phyloP scores from a whole-genome alignment of 768 basidiomycete species.

The Fistulinella prunicolor region DNA sequence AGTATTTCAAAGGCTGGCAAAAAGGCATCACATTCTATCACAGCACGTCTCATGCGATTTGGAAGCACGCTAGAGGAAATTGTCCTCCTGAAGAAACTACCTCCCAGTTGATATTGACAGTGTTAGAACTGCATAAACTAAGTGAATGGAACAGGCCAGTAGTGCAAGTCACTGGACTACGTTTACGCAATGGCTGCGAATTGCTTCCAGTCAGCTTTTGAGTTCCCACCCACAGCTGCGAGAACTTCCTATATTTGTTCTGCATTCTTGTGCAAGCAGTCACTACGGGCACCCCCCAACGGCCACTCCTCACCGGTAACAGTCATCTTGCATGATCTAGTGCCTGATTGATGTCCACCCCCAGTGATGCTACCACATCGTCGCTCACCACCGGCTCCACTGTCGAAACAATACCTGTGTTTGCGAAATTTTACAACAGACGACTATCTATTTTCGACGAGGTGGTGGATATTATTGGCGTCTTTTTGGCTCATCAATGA shows the following conservation, averaged over 20 bases:
- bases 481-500: neutral
- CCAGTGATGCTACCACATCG: too few species aligned
- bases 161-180: constrained; percentile 1
- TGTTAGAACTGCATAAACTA: constrained; percentile 1
- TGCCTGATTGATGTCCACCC: too few species aligned
- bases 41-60: neutral
- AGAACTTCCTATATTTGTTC: neutral
- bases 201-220: constrained; percentile 1
- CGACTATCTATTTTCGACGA: neutral
- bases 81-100: neutral
- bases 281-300: constrained; percentile 4
- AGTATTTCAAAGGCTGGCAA: too few species aligned
- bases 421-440: neutral
- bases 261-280: neutral
- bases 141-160: too few species aligned
- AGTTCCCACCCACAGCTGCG: neutral
- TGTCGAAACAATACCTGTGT: neutral
- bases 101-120: neutral
- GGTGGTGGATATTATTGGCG: neutral
- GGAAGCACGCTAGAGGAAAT: neutral
- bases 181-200: neutral
- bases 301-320: neutral
- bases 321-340: too few species aligned
- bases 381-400: neutral
- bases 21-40: too few species aligned